Percentiles rank a stretch among this genome's conserved stretches.
phyloP scores from a whole-genome alignment of 768 basidiomycete genomes.

The Phaeotremella skinneri region DNA sequence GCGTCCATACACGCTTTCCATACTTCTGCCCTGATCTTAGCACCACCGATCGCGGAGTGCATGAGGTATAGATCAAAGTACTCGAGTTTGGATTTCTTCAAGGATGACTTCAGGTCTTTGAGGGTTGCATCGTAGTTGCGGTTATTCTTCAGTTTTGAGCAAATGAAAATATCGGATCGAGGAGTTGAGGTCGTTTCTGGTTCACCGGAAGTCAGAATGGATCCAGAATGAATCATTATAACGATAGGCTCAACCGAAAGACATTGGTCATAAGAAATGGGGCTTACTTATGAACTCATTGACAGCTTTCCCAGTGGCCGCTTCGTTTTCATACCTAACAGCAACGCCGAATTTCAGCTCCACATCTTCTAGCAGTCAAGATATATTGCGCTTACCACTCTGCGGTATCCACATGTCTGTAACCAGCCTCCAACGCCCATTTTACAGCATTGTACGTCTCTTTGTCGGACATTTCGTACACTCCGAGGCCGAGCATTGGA shows the following conservation, averaged over 20 bases:
- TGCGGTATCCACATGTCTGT: conserved; percentile 61
- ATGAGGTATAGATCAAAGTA: conserved; percentile 70
- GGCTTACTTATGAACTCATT: conserved; percentile 44
- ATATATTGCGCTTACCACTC: conserved; percentile 50
- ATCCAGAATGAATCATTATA: too few relatives aligned
- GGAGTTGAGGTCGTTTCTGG: conserved; percentile 52
- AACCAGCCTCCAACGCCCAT: conserved; percentile 68
- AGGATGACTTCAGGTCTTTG: conserved; percentile 58
- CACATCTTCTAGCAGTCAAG: not conserved
- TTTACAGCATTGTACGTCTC: conserved; percentile 61
- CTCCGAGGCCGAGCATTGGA: conserved; percentile 63
- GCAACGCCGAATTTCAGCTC: conserved; percentile 55
- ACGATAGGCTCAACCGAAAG: too few relatives aligned
- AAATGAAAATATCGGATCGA: conserved; percentile 65
- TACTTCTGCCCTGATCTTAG: conserved; percentile 59
- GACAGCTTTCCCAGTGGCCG: conserved; percentile 64
- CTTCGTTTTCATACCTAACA: conserved; percentile 67
- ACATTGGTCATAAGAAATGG: not conserved
- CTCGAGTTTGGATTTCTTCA: conserved; percentile 60
- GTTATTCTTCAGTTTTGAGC: conserved; percentile 67
- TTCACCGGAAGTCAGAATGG: too few relatives aligned
- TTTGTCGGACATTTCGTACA: conserved; percentile 63
- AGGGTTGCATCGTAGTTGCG: conserved; percentile 57
- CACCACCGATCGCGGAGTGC: conserved; percentile 67
- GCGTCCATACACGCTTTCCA: conserved; percentile 68